Percentiles rank a stretch among this genome's conserved stretches.
Evolutionary conservation across 139 green algal genomes (phyloP).

Genomic region (Edaphochlamys debaryana): DNA sequence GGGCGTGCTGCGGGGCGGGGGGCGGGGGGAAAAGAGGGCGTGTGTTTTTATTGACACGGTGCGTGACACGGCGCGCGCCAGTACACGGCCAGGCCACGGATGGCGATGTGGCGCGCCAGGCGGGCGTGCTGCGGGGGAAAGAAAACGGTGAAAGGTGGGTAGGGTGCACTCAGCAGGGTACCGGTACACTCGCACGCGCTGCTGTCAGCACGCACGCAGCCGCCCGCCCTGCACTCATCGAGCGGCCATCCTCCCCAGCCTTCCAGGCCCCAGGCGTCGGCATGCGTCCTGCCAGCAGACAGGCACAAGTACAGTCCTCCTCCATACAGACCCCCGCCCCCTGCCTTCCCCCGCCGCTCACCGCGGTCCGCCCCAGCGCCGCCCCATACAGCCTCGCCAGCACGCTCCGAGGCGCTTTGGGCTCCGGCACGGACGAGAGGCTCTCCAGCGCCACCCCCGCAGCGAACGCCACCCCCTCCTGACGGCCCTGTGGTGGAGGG

Average conservation of each 20-base stretch:
- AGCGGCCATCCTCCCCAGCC: no score
- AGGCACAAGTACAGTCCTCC: neutral
- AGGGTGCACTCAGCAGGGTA: no score
- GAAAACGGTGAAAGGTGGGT: no score
- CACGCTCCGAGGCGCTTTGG: constrained; percentile 7
- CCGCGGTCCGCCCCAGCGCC: neutral
- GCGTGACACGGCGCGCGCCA: constrained; percentile 44
- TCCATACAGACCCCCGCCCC: neutral
- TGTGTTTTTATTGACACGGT: no score
- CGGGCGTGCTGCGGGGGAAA: constrained; percentile 13
- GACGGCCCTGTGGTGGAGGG: constrained; percentile 19
- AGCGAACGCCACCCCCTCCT: constrained; percentile 6
- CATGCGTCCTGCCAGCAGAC: no score
- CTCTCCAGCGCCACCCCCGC: constrained; percentile 31
- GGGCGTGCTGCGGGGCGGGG: constrained; percentile 17
- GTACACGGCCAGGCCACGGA: constrained; percentile 49
- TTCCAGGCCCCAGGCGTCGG: no score
- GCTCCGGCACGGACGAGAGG: constrained; percentile 37
- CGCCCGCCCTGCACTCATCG: no score
- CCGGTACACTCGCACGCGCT: no score
- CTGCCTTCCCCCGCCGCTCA: neutral
- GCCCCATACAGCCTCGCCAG: constrained; percentile 36
- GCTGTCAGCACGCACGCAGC: no score
- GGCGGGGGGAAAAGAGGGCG: no score
- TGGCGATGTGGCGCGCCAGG: constrained; percentile 30